phyloP scores from a whole-genome alignment of 306 rosid genomes.

The Ammopiptanthus mongolicus region DNA sequence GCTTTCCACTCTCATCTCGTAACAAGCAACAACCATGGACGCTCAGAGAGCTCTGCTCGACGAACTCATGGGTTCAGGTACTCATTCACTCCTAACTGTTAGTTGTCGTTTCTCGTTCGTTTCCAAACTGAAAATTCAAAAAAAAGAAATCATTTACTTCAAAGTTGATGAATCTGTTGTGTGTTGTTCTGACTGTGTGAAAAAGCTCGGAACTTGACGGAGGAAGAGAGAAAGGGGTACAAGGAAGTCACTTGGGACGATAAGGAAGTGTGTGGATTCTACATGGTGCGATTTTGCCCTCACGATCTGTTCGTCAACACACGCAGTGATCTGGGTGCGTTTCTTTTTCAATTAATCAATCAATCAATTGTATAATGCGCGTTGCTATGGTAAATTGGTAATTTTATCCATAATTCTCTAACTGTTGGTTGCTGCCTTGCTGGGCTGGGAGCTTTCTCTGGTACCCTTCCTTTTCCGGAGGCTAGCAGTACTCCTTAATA shows the following conservation, averaged over 20 bases:
- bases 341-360: not conserved
- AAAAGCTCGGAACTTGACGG: slow-evolving; percentile 91
- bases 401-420: too few relatives aligned
- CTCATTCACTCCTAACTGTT: not conserved
- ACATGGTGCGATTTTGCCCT: slow-evolving; percentile 98
- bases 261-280: slow-evolving; percentile 87
- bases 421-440: too few relatives aligned
- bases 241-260: slow-evolving; percentile 90
- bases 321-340: slow-evolving; percentile 92
- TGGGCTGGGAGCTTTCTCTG: too few relatives aligned
- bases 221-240: slow-evolving; percentile 80
- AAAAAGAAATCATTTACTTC: not conserved
- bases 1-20: not conserved
- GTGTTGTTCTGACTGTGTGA: not conserved
- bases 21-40: slow-evolving; percentile 53
- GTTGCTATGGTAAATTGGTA: too few relatives aligned
- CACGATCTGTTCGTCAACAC: slow-evolving; percentile 97
- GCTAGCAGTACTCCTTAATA: too few relatives aligned
- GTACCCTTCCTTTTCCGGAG: too few relatives aligned
- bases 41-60: slow-evolving; percentile 99
- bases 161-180: not conserved
- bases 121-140: not conserved
- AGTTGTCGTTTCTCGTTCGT: not conserved
- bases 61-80: slow-evolving; percentile 98
- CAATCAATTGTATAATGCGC: not conserved